Percentiles rank a stretch among this genome's conserved stretches.
Conservation (phyloP, 177 flowering plant species). For the Vitis hybrid region DNA sequence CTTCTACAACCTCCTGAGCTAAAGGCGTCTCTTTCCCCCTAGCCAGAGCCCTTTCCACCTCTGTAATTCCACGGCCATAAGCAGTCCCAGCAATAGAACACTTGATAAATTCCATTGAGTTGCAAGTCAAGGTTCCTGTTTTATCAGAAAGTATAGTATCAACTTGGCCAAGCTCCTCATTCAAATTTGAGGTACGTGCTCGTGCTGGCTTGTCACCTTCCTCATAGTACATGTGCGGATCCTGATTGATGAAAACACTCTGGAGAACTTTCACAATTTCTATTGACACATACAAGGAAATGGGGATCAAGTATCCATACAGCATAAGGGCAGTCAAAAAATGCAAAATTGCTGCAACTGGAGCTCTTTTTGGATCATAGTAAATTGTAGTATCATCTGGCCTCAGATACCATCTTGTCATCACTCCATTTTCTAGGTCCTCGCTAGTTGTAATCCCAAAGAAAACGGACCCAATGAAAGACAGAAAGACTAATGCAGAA, state of each 20-base stretch:
- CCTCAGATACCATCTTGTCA: constrained; percentile 58
- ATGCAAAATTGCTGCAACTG: constrained; percentile 44
- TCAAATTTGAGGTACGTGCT: constrained; percentile 60
- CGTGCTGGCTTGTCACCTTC: constrained; percentile 53
- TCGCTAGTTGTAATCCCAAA: constrained; percentile 45
- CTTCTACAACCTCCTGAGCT: constrained; percentile 17
- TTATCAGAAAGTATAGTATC: constrained; percentile 61
- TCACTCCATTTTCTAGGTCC: constrained; percentile 35
- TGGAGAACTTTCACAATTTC: constrained; percentile 63
- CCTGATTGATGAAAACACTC: constrained; percentile 51
- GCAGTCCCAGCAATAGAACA: constrained; percentile 52
- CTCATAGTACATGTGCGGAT: constrained; percentile 49
- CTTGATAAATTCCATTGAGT: constrained; percentile 65
- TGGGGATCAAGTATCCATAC: constrained; percentile 52
- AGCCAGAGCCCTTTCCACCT: constrained; percentile 51
- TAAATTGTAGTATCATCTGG: constrained; percentile 49
- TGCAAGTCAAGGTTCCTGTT: constrained; percentile 63
- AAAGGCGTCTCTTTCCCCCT: constrained; percentile 36
- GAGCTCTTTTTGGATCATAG: constrained; percentile 39
- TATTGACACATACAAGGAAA: constrained; percentile 56
- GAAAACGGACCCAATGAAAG: constrained; percentile 41
- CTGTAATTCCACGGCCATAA: constrained; percentile 53
- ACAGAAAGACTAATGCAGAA: constrained; percentile 28
- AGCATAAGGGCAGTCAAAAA: constrained; percentile 54
- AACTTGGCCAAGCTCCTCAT: constrained; percentile 65